Conservation (phyloP, 202 grass and related monocot genomes). For the Sporobolus alterniflorus region DNA sequence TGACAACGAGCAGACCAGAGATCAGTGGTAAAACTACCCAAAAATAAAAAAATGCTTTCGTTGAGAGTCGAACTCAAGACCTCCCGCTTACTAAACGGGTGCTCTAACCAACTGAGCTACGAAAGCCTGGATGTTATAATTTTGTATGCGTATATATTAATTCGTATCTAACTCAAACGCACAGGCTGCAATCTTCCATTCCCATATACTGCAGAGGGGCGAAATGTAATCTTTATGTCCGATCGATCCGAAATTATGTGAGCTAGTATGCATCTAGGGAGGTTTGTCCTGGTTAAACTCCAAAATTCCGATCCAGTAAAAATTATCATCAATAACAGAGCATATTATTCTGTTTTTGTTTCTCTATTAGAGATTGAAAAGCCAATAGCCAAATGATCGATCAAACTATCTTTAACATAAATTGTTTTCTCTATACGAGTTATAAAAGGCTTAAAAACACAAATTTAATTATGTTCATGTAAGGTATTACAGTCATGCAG, state of each 20-base stretch:
- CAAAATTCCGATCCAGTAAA: neutral
- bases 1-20: too few species aligned
- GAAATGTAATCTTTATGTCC: neutral
- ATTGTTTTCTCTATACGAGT: neutral
- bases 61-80: too few species aligned
- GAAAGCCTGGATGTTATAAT: constrained; percentile 37
- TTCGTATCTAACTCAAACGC: too few species aligned
- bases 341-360: neutral
- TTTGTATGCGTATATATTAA: too few species aligned
- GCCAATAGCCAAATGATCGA: neutral
- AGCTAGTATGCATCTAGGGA: too few species aligned
- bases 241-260: too few species aligned
- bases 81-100: constrained; percentile 73
- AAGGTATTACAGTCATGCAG: neutral
- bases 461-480: neutral
- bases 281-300: neutral
- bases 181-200: neutral
- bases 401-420: neutral
- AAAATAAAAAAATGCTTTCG: too few species aligned
- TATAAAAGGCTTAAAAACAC: neutral
- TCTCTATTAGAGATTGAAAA: neutral
- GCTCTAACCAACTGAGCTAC: constrained; percentile 92
- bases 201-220: neutral
- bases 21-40: too few species aligned
- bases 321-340: neutral